Evolutionary conservation across 2,329 filamentous ascomycete genomes (phyloP).

Genomic region (Alternaria tenuissima): DNA sequence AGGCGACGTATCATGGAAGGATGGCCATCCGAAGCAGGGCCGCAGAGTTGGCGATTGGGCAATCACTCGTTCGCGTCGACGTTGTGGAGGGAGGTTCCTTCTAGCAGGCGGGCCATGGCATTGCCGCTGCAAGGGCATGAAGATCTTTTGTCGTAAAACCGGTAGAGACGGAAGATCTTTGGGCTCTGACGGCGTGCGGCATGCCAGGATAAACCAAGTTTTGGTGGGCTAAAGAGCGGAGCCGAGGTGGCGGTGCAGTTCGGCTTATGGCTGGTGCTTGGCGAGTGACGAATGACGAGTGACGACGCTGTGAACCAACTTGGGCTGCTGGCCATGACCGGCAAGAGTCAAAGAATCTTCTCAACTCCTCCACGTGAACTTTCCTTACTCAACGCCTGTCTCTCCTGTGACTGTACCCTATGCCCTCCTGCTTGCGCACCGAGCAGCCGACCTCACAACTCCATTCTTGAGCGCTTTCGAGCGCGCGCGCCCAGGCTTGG

Average conservation of each 20-base stretch:
- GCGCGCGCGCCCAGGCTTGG: slow-evolving; percentile 37
- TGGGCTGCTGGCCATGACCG: slow-evolving; percentile 9
- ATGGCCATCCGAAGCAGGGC: slow-evolving; percentile 23
- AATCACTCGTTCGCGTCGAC: slow-evolving; percentile 10
- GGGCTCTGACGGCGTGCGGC: slow-evolving; percentile 13
- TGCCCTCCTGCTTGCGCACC: slow-evolving; percentile 7
- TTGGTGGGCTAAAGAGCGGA: slow-evolving; percentile 9
- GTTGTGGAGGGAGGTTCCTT: slow-evolving; percentile 30
- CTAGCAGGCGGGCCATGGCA: slow-evolving; percentile 38
- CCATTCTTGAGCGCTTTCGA: slow-evolving; percentile 33
- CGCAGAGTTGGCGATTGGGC: slow-evolving; percentile 25
- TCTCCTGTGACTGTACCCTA: slow-evolving; percentile 17
- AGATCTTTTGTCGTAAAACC: slow-evolving; percentile 29
- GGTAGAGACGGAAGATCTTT: slow-evolving; percentile 20
- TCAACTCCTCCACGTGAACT: slow-evolving; percentile 16
- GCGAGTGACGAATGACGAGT: slow-evolving; percentile 20
- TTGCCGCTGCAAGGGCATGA: slow-evolving; percentile 44
- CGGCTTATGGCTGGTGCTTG: slow-evolving; percentile 12
- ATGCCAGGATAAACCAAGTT: slow-evolving; percentile 16
- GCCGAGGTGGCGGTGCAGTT: slow-evolving; percentile 22
- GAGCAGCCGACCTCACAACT: slow-evolving; percentile 1
- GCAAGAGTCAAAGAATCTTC: slow-evolving; percentile 18
- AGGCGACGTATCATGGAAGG: slow-evolving; percentile 27
- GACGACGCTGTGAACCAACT: slow-evolving; percentile 14
- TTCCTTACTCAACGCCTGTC: background rate